Conservation (phyloP, 139 green algal species). For the Coelastrella sp. region DNA sequence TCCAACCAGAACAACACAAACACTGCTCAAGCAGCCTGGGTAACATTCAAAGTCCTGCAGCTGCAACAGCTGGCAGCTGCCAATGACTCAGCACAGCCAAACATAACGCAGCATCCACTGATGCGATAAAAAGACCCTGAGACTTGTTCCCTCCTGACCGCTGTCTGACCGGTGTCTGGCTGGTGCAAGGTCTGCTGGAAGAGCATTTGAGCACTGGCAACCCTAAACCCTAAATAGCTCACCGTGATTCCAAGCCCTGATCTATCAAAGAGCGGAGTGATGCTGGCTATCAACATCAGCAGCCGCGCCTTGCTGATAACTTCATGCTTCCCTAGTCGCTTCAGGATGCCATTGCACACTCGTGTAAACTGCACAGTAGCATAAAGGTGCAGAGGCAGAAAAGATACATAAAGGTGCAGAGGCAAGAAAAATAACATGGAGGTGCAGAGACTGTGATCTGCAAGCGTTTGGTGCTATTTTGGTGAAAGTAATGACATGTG, state of each 20-base stretch:
- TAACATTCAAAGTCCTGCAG: too few species aligned
- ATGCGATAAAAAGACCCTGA: too few species aligned
- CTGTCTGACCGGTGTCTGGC: too few species aligned
- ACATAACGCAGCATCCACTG: too few species aligned
- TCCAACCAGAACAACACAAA: too few species aligned
- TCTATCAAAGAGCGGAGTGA: conserved; percentile 1
- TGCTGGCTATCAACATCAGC: conserved; percentile 32
- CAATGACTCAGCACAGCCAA: too few species aligned
- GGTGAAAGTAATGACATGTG: not conserved
- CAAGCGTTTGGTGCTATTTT: not conserved
- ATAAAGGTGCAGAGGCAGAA: not conserved
- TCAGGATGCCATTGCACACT: conserved; percentile 37
- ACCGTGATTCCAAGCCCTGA: conserved; percentile 20
- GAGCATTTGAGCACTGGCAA: not conserved
- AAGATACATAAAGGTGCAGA: not conserved
- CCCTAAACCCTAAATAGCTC: not conserved
- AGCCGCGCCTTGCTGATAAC: not conserved
- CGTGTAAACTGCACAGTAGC: conserved; percentile 5
- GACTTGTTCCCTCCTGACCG: too few species aligned
- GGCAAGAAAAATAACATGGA: not conserved
- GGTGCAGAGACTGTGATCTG: not conserved
- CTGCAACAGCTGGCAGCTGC: too few species aligned
- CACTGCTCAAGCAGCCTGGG: too few species aligned
- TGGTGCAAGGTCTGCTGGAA: not conserved
- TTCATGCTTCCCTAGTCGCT: conserved; percentile 33